Conservation (phyloP, 495 filamentous ascomycete genomes). For the Aspergillus baeticus region DNA sequence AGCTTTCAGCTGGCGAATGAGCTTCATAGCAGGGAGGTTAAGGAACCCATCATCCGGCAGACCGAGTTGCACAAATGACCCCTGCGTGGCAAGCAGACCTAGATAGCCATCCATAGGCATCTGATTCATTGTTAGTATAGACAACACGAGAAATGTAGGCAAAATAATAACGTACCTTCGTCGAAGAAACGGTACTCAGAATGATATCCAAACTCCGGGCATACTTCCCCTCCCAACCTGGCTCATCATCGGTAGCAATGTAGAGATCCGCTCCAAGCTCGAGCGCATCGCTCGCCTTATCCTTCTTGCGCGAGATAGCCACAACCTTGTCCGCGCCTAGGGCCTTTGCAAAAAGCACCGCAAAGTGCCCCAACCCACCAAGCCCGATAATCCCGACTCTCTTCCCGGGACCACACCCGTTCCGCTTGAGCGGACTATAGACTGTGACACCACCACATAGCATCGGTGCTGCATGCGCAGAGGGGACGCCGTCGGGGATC, state of each 20-base stretch:
- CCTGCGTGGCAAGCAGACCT: constrained; percentile 57
- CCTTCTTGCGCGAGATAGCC: constrained; percentile 62
- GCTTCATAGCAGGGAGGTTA: constrained; percentile 51
- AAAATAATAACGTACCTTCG: constrained; percentile 30
- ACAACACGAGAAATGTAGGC: not conserved
- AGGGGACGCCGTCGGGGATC: constrained; percentile 59
- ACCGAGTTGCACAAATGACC: constrained; percentile 73
- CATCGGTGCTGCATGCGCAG: constrained; percentile 66
- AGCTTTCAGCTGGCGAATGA: constrained; percentile 60
- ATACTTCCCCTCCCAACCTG: constrained; percentile 63
- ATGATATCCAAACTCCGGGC: constrained; percentile 65
- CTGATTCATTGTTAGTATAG: not conserved
- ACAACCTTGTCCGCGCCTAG: constrained; percentile 69
- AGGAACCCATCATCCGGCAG: constrained; percentile 58
- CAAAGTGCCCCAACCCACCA: constrained; percentile 70
- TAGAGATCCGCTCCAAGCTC: constrained; percentile 55
- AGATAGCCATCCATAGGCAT: constrained; percentile 71
- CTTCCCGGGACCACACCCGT: constrained; percentile 73
- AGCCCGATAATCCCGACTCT: constrained; percentile 73
- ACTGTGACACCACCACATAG: constrained; percentile 74
- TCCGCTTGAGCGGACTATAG: constrained; percentile 63
- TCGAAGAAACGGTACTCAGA: constrained; percentile 65
- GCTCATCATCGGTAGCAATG: constrained; percentile 74
- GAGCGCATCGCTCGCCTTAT: constrained; percentile 65
- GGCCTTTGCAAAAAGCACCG: constrained; percentile 52